Conservation (phyloP, 176 grass and related monocot genomes). For the Elymus sibiricus region DNA sequence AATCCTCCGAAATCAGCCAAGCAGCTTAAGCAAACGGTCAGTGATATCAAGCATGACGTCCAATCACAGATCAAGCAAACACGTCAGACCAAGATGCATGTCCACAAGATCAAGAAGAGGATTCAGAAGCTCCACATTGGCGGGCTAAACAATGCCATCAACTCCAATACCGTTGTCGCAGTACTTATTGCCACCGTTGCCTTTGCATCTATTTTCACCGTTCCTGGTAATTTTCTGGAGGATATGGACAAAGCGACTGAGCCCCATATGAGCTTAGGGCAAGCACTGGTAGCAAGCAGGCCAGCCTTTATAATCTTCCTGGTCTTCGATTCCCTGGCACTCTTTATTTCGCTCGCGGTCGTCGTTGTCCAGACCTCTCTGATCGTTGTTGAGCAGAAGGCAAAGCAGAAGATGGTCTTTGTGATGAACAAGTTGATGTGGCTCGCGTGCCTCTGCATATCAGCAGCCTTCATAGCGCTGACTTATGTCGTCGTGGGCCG, state of each 20-base stretch:
- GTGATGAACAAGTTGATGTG: conserved; percentile 99
- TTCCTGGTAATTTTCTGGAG: conserved; percentile 73
- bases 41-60: conserved; percentile 87
- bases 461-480: conserved; percentile 79
- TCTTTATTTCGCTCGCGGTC: conserved; percentile 87
- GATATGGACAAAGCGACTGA: background rate
- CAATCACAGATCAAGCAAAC: conserved; percentile 90
- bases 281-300: conserved; percentile 68
- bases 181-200: conserved; percentile 96
- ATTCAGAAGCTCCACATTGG: conserved; percentile 91
- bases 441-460: conserved; percentile 88
- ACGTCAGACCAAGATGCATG: conserved; percentile 76
- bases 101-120: conserved; percentile 83
- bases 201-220: conserved; percentile 90
- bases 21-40: conserved; percentile 96
- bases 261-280: conserved; percentile 40
- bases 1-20: conserved; percentile 77
- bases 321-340: conserved; percentile 79
- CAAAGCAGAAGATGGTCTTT: conserved; percentile 92
- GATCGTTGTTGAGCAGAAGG: conserved; percentile 94
- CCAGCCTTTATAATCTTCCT: conserved; percentile 84
- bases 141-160: conserved; percentile 92
- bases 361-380: conserved; percentile 88
- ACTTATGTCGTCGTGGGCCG: conserved; percentile 80
- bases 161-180: conserved; percentile 89